These are phyloP conservation scores for Akebia trifoliata DNA, from an alignment of 164 flowering plant species.

Conservation along the genomic window DNA sequence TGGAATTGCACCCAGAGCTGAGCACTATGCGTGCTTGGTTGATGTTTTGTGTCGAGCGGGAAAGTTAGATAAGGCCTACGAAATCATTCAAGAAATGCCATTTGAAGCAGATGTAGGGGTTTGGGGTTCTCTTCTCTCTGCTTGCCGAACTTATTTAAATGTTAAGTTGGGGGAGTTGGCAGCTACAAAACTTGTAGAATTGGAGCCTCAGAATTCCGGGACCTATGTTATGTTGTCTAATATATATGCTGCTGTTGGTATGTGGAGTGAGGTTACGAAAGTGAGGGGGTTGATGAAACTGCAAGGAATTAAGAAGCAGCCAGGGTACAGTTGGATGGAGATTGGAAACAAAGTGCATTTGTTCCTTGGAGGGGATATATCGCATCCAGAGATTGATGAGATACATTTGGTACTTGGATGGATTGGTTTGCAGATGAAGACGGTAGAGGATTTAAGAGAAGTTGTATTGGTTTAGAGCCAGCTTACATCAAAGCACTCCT, in stretches of 20 bases:
- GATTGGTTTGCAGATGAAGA: slow-evolving; percentile 30
- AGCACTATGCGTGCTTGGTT: slow-evolving; percentile 46
- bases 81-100: slow-evolving; percentile 34
- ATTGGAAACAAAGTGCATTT: slow-evolving; percentile 33
- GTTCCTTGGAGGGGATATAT: slow-evolving; percentile 41
- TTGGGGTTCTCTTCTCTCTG: slow-evolving; percentile 44
- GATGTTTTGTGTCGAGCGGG: slow-evolving; percentile 46
- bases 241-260: slow-evolving; percentile 43
- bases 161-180: slow-evolving; percentile 47
- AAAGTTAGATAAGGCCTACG: slow-evolving; percentile 32
- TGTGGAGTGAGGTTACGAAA: slow-evolving; percentile 37
- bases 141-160: slow-evolving; percentile 30
- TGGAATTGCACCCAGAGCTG: slow-evolving; percentile 26
- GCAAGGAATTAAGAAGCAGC: slow-evolving; percentile 41
- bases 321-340: slow-evolving; percentile 50
- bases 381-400: slow-evolving; percentile 35
- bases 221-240: slow-evolving; percentile 39
- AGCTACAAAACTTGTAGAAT: slow-evolving; percentile 28
- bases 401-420: slow-evolving; percentile 29
- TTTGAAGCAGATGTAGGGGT: slow-evolving; percentile 31
- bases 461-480: not conserved
- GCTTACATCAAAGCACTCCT: not conserved
- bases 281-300: slow-evolving; percentile 39
- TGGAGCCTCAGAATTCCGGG: slow-evolving; percentile 40
- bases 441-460: slow-evolving; percentile 16